phyloP scores from a whole-genome alignment of 352 stramenopile species.

The Pythium plurisporium region DNA sequence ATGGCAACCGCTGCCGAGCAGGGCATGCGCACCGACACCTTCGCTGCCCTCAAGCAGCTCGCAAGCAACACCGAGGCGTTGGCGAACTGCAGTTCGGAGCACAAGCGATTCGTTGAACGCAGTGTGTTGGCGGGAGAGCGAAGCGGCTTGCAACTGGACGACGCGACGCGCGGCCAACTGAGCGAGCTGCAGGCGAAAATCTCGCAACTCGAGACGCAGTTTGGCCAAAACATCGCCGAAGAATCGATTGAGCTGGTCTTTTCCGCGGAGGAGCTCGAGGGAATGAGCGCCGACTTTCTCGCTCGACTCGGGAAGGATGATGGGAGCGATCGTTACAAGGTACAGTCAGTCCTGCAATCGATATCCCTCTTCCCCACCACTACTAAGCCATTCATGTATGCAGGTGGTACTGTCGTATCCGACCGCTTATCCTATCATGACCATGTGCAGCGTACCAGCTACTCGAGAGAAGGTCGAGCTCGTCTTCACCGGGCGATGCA shows the following conservation, averaged over 20 bases:
- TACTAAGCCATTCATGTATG: background rate
- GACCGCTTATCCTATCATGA: conserved; percentile 87
- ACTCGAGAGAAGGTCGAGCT: conserved; percentile 79
- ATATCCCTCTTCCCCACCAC: too few species aligned
- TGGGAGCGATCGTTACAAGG: too few species aligned
- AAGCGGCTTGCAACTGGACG: conserved; percentile 73
- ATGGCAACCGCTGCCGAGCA: conserved; percentile 66
- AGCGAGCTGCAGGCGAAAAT: conserved; percentile 83
- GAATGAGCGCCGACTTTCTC: conserved; percentile 78
- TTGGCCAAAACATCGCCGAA: conserved; percentile 80
- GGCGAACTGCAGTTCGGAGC: conserved; percentile 42
- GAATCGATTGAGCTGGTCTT: conserved; percentile 86
- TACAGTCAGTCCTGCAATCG: too few species aligned
- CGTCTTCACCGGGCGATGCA: conserved; percentile 82
- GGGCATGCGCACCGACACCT: conserved; percentile 81
- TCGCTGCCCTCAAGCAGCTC: conserved; percentile 62
- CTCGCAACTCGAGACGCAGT: conserved; percentile 77
- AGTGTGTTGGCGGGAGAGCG: conserved; percentile 80
- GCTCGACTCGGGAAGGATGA: conserved; percentile 54
- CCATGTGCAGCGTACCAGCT: conserved; percentile 76
- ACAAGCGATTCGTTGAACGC: conserved; percentile 76
- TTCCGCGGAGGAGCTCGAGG: conserved; percentile 63
- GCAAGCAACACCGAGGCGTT: conserved; percentile 42
- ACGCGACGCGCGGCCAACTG: conserved; percentile 65
- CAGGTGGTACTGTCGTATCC: conserved; percentile 84